Percentiles rank a stretch among this genome's conserved stretches.
These are phyloP conservation scores for Usnea hakonensis DNA, from an alignment of 495 filamentous ascomycete species.

Conservation along the genomic window DNA sequence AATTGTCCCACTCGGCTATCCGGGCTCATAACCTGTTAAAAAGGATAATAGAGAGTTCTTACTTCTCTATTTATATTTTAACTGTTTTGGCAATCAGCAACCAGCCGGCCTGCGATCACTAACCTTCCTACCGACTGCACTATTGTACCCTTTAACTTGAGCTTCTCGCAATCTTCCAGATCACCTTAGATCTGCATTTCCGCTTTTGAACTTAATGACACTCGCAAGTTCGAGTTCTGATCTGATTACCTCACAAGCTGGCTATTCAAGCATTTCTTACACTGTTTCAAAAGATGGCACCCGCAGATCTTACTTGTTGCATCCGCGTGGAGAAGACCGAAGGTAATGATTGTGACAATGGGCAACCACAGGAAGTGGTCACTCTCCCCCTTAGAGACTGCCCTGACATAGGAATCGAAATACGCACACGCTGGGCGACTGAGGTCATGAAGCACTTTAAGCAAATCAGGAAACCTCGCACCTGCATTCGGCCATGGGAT, in stretches of 20 bases:
- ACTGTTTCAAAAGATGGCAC: neutral
- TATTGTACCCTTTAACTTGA: neutral
- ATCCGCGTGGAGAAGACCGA: neutral
- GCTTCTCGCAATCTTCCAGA: neutral
- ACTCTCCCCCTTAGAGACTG: constrained; percentile 12
- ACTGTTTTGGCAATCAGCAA: neutral
- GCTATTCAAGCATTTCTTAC: neutral
- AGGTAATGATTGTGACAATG: constrained; percentile 2
- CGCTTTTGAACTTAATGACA: neutral
- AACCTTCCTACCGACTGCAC: neutral
- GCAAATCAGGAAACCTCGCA: neutral
- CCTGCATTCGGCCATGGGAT: constrained; percentile 13
- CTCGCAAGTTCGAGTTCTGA: neutral
- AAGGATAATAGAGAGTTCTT: no score
- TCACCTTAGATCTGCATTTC: neutral
- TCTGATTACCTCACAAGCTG: neutral
- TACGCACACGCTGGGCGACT: neutral
- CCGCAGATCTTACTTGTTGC: neutral
- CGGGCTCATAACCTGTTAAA: no score
- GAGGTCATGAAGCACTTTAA: constrained; percentile 15
- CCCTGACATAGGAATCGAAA: constrained; percentile 13
- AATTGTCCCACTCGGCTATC: no score
- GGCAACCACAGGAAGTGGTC: neutral
- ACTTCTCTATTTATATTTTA: no score
- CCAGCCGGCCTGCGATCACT: neutral